Base-by-base conservation (phyloP, 768 basidiomycete genomes). In the Mycena kentingensis region DNA sequence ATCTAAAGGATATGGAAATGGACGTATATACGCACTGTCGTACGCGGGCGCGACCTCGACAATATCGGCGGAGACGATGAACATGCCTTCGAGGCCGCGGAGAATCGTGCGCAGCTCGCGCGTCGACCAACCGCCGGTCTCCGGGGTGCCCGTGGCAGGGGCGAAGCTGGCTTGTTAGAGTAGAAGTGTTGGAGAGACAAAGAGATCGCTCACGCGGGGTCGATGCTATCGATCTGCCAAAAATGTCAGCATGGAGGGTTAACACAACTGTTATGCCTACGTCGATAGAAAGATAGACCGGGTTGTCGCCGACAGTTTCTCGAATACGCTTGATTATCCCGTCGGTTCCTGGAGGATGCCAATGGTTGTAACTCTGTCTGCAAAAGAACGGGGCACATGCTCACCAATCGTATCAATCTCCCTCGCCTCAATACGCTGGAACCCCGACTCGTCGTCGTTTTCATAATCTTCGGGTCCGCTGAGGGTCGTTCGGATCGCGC, bases 21-120 rank as follows among this genome's bases (percentile, higher is more conserved):
- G n/a, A n/a, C n/a, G n/a, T n/a, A n/a, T n/a, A n/a, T n/a, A n/a
- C 39, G 38, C 25, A 61, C 58, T 60, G 15, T 90, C 89, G 63
- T 91, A 90, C 5, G 89, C 87, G 15, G 90, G 90, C 1, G 88
- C 85, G 21, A 92, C 90, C 65, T 93, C 90, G 39, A 93, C 90
- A 37, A 93, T 82, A 64, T 93, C 90, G 8, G 85, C 87, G 31
- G 84, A 88, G 39, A 92, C 87, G 55, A 93, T 84, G 53, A 82
- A 74, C 46, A 92, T 73, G 13, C 89, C 88, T 48, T 85, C 84
- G 13, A 93, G 69, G 18, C 90, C 89, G 42, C 89, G 75, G 52
- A 92, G 68, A 62, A 92, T 88, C 6, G 84, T 82, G 43, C 87
- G 83, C 45, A 91, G 71, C 68, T 93, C 90, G 51, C 90, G 84